A percentile compares a stretch with the other conserved stretches of the same genome.
Evolutionary conservation across 2,329 filamentous ascomycete species (phyloP).

Genomic region (Sphaerulina musiva): DNA sequence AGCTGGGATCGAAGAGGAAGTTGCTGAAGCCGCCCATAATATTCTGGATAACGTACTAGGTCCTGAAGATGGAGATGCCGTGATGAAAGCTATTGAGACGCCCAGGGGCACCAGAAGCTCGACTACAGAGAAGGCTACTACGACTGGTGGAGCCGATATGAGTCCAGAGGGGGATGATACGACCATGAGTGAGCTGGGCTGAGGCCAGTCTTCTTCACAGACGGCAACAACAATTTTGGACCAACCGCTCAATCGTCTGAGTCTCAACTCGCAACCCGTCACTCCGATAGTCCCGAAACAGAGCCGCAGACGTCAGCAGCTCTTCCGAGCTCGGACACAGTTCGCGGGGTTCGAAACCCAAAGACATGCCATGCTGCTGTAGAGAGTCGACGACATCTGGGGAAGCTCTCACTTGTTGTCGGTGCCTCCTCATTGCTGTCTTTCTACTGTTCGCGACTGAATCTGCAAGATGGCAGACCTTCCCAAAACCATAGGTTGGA

Average conservation of each 20-base stretch:
- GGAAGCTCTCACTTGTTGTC: background rate
- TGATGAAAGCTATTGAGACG: slow-evolving; percentile 43
- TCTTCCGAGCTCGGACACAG: slow-evolving; percentile 9
- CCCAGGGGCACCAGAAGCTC: slow-evolving; percentile 23
- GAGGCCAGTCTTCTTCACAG: background rate
- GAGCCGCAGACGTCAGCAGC: slow-evolving; percentile 5
- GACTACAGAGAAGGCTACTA: slow-evolving; percentile 12
- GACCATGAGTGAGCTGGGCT: slow-evolving; percentile 21
- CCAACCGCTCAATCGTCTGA: too few species aligned
- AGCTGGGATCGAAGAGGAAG: slow-evolving; percentile 66
- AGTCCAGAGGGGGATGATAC: slow-evolving; percentile 15
- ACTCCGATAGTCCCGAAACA: slow-evolving; percentile 8
- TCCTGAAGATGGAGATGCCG: slow-evolving; percentile 65
- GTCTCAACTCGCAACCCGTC: background rate
- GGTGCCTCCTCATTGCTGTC: background rate
- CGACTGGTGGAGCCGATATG: slow-evolving; percentile 3
- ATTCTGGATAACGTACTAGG: slow-evolving; percentile 75
- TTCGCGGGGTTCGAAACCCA: slow-evolving; percentile 7
- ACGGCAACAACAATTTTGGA: too few species aligned
- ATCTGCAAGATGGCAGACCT: slow-evolving; percentile 21
- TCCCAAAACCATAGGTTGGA: slow-evolving; percentile 41
- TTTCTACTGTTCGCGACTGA: background rate
- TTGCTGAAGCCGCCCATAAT: slow-evolving; percentile 72
- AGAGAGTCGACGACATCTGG: background rate
- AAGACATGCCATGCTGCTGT: slow-evolving; percentile 1